Evolutionary conservation across 106 monocot genomes (phyloP), one percentile per base, ranked within the genome.

Genomic region (Narthecium ossifragum): DNA sequence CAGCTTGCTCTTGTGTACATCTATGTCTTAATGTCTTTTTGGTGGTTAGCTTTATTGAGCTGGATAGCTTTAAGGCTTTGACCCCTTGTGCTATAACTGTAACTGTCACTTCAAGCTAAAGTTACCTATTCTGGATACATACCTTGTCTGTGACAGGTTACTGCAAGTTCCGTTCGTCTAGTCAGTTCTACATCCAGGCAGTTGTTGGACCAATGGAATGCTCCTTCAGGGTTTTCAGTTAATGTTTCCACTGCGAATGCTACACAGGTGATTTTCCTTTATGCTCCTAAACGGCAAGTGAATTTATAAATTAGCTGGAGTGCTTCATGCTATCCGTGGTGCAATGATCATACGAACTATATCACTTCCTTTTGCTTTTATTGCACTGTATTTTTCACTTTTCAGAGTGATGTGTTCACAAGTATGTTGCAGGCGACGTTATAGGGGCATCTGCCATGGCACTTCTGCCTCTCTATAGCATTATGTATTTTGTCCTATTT

Each of bases 241-340:
- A 90, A 98, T 76, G 96, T 98, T 84, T 90, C 90, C 39, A 84
- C 96, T 41, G 96, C 96, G 61, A 98, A 90, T 84, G 78, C 87
- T 20, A 74, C 73, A 28, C 96, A 98, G 86, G 96, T 98, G 57
- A 21, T 1, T 57, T 67, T 68, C 37, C 54, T 10, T 40, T 48
- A 49, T 50, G 9, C 6, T 11, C 34, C 23, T 31, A 14, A 56
- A n/a, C n/a, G n/a, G n/a, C n/a, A n/a, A n/a, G n/a, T n/a, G n/a
- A n/a, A n/a, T n/a, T n/a, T n/a, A n/a, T n/a, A n/a, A n/a, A n/a
- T n/a, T n/a, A n/a, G n/a, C n/a, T n/a, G n/a, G n/a, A n/a, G n/a
- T n/a, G n/a, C n/a, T n/a, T n/a, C n/a, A n/a, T n/a, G n/a, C n/a
- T n/a, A n/a, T n/a, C n/a, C n/a, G n/a, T n/a, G n/a, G n/a, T n/a